Evolutionary conservation across 306 rosid species (phyloP).

Genomic region (Cucurbita moschata): DNA sequence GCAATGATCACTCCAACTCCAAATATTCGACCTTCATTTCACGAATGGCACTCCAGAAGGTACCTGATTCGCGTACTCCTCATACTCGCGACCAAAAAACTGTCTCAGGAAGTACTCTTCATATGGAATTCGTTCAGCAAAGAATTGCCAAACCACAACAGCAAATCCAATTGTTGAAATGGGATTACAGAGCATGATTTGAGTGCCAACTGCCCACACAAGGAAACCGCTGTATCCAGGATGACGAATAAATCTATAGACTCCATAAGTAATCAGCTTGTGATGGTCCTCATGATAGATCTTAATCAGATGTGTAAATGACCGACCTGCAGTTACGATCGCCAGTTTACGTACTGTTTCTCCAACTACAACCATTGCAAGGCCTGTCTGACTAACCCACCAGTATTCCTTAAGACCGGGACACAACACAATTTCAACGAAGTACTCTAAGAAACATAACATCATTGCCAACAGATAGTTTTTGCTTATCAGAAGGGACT

Average conservation of each 20-base stretch:
- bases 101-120: constrained; percentile 67
- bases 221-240: constrained; percentile 79
- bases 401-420: constrained; percentile 63
- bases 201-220: constrained; percentile 82
- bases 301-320: constrained; percentile 75
- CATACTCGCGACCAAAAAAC: constrained; percentile 55
- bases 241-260: constrained; percentile 59
- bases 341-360: constrained; percentile 61
- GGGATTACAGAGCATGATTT: constrained; percentile 91
- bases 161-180: constrained; percentile 49
- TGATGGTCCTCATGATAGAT: constrained; percentile 37
- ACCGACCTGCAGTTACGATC: constrained; percentile 55
- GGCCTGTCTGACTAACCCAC: constrained; percentile 53
- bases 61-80: constrained; percentile 42
- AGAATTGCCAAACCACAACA: constrained; percentile 58
- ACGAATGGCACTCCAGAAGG: constrained; percentile 78
- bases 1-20: background rate
- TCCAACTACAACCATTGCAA: constrained; percentile 48
- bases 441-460: constrained; percentile 56
- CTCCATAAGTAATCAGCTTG: constrained; percentile 52
- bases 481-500: constrained; percentile 64
- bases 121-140: constrained; percentile 41
- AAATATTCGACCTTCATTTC: constrained; percentile 12
- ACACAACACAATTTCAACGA: constrained; percentile 30
- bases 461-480: constrained; percentile 55